Evolutionary conservation across 805 yeast species (phyloP).

Genomic region (Blastobotrys chiropterorum): DNA sequence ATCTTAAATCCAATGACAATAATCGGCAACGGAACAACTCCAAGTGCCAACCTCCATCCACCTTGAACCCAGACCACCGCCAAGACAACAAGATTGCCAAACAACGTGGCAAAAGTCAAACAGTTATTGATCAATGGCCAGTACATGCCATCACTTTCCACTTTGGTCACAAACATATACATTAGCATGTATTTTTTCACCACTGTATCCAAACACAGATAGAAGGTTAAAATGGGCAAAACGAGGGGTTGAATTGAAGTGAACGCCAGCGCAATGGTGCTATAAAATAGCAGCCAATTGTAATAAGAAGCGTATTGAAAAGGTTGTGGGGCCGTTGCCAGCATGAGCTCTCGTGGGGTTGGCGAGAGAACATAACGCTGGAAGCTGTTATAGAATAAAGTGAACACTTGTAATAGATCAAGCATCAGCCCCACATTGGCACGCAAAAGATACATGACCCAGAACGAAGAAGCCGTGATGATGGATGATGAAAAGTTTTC

Average conservation of each 20-base stretch:
- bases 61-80: slow-evolving; percentile 35
- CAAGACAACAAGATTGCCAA: slow-evolving; percentile 34
- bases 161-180: slow-evolving; percentile 32
- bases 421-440: slow-evolving; percentile 28
- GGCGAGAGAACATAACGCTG: slow-evolving; percentile 23
- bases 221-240: slow-evolving; percentile 28
- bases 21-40: slow-evolving; percentile 27
- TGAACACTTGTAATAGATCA: slow-evolving; percentile 28
- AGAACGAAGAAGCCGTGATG: slow-evolving; percentile 34
- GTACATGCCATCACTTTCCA: slow-evolving; percentile 33
- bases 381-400: slow-evolving; percentile 22
- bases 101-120: slow-evolving; percentile 28
- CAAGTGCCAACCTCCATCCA: slow-evolving; percentile 29
- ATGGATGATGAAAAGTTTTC: slow-evolving; percentile 32
- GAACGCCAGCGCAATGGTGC: slow-evolving; percentile 33
- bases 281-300: slow-evolving; percentile 30
- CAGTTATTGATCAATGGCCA: slow-evolving; percentile 33
- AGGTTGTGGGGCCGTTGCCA: slow-evolving; percentile 30
- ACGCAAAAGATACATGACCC: slow-evolving; percentile 36
- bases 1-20: slow-evolving; percentile 28
- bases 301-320: slow-evolving; percentile 31
- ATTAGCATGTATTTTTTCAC: slow-evolving; percentile 31
- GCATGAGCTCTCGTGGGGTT: slow-evolving; percentile 31
- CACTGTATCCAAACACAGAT: slow-evolving; percentile 27
- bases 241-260: slow-evolving; percentile 35